Percentiles rank a stretch among this genome's conserved stretches.
Conservation (phyloP, 345 rosid genomes). For the Anastatica hierochuntica region DNA sequence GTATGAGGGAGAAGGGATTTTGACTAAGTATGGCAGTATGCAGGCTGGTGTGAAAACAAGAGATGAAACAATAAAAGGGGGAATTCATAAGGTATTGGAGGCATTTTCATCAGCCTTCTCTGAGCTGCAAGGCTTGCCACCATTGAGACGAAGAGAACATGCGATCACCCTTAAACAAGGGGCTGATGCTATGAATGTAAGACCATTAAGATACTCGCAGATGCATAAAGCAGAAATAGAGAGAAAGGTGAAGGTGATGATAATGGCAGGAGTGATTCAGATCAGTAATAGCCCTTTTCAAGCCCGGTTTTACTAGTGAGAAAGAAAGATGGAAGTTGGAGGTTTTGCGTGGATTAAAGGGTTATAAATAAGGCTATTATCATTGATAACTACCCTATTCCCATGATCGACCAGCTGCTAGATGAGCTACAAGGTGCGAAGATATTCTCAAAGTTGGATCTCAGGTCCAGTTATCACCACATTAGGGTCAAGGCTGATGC, state of each 20-base stretch:
- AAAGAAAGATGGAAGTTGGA: not conserved
- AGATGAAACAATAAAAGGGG: too few relatives aligned
- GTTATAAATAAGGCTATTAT: not conserved
- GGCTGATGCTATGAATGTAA: too few relatives aligned
- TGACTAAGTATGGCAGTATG: too few relatives aligned
- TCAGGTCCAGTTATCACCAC: not conserved
- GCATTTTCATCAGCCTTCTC: too few relatives aligned
- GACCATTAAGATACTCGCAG: too few relatives aligned
- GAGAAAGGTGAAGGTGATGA: not conserved
- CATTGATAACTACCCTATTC: not conserved
- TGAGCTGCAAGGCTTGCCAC: too few relatives aligned
- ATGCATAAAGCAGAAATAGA: not conserved
- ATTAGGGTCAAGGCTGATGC: not conserved
- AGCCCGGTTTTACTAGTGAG: not conserved
- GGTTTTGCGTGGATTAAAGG: not conserved
- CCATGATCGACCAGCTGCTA: not conserved
- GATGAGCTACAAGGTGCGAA: not conserved
- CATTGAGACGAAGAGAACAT: too few relatives aligned
- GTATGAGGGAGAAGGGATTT: too few relatives aligned
- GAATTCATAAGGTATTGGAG: too few relatives aligned
- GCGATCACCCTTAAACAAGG: too few relatives aligned
- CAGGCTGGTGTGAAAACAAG: too few relatives aligned
- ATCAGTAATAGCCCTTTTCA: not conserved
- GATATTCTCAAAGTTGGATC: not conserved
- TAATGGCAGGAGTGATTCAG: not conserved